Conservation (phyloP, 768 basidiomycete genomes). For the Galerina sulciceps region DNA sequence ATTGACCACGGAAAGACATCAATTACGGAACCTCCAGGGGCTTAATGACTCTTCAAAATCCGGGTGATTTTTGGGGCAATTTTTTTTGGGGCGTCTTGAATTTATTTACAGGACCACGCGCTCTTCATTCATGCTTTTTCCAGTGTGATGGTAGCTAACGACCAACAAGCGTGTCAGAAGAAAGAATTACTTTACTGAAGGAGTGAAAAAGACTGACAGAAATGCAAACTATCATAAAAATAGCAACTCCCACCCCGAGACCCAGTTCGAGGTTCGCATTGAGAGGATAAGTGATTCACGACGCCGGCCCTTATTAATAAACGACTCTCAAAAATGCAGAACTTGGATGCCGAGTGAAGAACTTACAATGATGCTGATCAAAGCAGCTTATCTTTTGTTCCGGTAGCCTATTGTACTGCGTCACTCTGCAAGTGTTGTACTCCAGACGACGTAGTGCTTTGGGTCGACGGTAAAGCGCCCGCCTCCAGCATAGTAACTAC, state of each 20-base stretch:
- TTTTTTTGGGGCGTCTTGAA: no score
- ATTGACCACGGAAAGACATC: not conserved
- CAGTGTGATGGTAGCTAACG: slow-evolving; percentile 9
- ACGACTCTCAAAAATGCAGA: not conserved
- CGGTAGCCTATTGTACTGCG: slow-evolving; percentile 15
- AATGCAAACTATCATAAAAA: slow-evolving; percentile 18
- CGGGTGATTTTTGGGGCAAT: no score
- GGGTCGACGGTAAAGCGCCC: slow-evolving; percentile 16
- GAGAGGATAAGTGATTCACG: slow-evolving; percentile 10
- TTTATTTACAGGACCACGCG: no score
- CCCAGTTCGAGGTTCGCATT: slow-evolving; percentile 2
- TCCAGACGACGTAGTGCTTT: slow-evolving; percentile 15
- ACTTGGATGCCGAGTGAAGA: not conserved
- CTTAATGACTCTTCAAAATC: no score
- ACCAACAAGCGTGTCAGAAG: not conserved
- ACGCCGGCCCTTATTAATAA: slow-evolving; percentile 16
- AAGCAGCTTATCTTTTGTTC: slow-evolving; percentile 18
- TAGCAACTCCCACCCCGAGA: slow-evolving; percentile 16
- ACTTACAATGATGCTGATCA: slow-evolving; percentile 17
- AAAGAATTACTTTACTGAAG: not conserved
- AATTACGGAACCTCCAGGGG: not conserved
- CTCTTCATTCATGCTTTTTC: slow-evolving; percentile 1
- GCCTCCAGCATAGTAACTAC: slow-evolving; percentile 9
- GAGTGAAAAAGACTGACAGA: slow-evolving; percentile 2
- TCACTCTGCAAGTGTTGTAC: slow-evolving; percentile 17